Evolutionary conservation across 1,139 yeast genomes (phyloP).

Genomic region (Arxiozyma bovina): DNA sequence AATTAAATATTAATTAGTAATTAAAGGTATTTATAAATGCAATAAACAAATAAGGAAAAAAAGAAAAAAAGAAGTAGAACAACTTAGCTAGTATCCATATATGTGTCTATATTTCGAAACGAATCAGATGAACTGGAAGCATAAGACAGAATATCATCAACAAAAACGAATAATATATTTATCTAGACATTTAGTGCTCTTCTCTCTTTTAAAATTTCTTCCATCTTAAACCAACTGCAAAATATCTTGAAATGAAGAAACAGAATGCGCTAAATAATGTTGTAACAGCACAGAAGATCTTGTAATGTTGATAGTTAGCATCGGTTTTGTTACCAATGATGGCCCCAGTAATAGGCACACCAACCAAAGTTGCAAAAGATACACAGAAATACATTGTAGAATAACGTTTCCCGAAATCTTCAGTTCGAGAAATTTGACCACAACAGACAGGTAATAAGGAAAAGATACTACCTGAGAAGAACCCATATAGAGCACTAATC

Average conservation of each 20-base stretch:
- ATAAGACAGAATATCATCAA: not conserved
- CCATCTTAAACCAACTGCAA: constrained; percentile 18
- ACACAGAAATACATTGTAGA: constrained; percentile 62
- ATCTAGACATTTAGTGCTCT: too few species aligned
- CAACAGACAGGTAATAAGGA: constrained; percentile 44
- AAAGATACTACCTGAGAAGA: constrained; percentile 43
- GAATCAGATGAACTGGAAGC: not conserved
- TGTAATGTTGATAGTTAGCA: constrained; percentile 18
- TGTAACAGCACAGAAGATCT: constrained; percentile 21
- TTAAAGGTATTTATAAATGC: not conserved
- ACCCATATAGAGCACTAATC: constrained; percentile 46
- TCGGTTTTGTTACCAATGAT: constrained; percentile 31
- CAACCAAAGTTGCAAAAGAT: constrained; percentile 48
- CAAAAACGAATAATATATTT: too few species aligned
- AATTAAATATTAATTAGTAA: too few species aligned
- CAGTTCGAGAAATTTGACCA: constrained; percentile 56
- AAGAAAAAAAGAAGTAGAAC: not conserved
- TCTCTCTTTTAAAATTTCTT: constrained; percentile 10
- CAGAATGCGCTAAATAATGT: constrained; percentile 15
- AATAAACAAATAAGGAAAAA: not conserved
- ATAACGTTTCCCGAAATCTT: constrained; percentile 58
- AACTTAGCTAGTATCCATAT: too few species aligned
- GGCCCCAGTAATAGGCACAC: constrained; percentile 48
- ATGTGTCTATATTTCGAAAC: too few species aligned
- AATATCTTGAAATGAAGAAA: constrained; percentile 20